Base-by-base conservation (phyloP, 495 filamentous ascomycete species). In the Elaphomyces granulatus region DNA sequence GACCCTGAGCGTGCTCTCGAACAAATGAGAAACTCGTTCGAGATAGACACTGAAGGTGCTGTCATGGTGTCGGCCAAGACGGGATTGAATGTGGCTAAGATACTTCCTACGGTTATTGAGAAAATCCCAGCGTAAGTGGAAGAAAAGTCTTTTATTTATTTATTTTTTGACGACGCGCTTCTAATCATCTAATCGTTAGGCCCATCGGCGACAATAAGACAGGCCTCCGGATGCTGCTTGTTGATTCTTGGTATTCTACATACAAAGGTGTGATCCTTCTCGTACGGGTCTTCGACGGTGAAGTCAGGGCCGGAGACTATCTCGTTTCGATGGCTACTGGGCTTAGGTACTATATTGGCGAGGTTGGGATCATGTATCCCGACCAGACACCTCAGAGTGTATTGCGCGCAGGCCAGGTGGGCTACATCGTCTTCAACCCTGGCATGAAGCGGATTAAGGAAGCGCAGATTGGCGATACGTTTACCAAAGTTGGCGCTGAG, bases 231-330 rank as follows among this genome's bases (percentile, higher is more conserved):
- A 76, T 96, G 63, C 61, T 98, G 4, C 74, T 98, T 15, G 87
- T 98, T 32, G 90, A 98, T 54, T 94, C 86, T 4, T 98, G 90
- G 90, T 98, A 98, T 54, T 84, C 92, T 45, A 84, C 76, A 34
- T 98, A 94, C 59, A 83, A 82, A 45, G 90, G 90, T 14, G 90
- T 98, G 18, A 83, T 98, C 28, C 70, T 94, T 37, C 70, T 98
- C 7, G 85, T 98, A 23, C 72, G 90, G 10, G 67, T 98, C 34
- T 98, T 98, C 51, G 86, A 96, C 44, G 90, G 90, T 12, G 72
- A 74, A 40, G 67, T 96, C 35, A 77, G 71, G 44, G 70, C 86
- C 1, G 92, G 90, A 2, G 84, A 96, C 46, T 75, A 81, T 34
- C 58, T 96, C 14, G 60, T 78, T 3, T 93, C 85, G 3, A 84